phyloP scores from a whole-genome alignment of 1,139 yeast genomes.

The Suhomyces coccinellae region DNA sequence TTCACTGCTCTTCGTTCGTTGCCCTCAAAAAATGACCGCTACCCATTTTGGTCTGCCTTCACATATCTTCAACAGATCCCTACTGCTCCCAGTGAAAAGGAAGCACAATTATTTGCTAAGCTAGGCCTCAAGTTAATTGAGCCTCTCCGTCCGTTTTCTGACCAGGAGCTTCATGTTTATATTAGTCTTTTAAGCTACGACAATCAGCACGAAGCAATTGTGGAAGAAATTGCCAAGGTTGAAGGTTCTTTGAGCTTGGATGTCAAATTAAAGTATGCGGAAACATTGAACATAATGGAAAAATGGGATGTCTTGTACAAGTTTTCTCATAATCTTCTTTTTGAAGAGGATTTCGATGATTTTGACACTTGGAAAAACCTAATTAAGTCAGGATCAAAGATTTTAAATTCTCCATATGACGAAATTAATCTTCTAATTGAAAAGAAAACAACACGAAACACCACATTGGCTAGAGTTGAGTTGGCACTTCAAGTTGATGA shows the following conservation, averaged over 20 bases:
- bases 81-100: slow-evolving; percentile 26
- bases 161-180: slow-evolving; percentile 62
- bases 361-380: slow-evolving; percentile 60
- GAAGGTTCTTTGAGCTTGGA: slow-evolving; percentile 53
- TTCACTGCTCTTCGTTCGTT: slow-evolving; percentile 12
- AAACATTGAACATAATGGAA: slow-evolving; percentile 38
- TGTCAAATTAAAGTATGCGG: slow-evolving; percentile 52
- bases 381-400: slow-evolving; percentile 35
- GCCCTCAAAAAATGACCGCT: slow-evolving; percentile 9
- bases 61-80: slow-evolving; percentile 13
- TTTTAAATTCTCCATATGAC: slow-evolving; percentile 10
- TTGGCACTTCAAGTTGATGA: slow-evolving; percentile 26
- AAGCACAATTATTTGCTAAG: slow-evolving; percentile 49
- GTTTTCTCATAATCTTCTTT: slow-evolving; percentile 35
- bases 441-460: slow-evolving; percentile 47
- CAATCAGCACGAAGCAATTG: slow-evolving; percentile 31
- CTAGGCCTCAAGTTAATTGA: slow-evolving; percentile 59
- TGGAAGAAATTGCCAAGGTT: slow-evolving; percentile 24
- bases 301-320: slow-evolving; percentile 44
- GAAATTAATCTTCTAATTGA: slow-evolving; percentile 22
- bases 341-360: slow-evolving; percentile 52
- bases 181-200: slow-evolving; percentile 45
- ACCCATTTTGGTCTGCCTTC: slow-evolving; percentile 17
- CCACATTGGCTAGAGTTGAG: slow-evolving; percentile 55
- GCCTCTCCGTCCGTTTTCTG: slow-evolving; percentile 17